Evolutionary conservation across 2,329 filamentous ascomycete species (phyloP), one percentile per base, ranked within the genome.

Genomic region (Mariannaea elegans): DNA sequence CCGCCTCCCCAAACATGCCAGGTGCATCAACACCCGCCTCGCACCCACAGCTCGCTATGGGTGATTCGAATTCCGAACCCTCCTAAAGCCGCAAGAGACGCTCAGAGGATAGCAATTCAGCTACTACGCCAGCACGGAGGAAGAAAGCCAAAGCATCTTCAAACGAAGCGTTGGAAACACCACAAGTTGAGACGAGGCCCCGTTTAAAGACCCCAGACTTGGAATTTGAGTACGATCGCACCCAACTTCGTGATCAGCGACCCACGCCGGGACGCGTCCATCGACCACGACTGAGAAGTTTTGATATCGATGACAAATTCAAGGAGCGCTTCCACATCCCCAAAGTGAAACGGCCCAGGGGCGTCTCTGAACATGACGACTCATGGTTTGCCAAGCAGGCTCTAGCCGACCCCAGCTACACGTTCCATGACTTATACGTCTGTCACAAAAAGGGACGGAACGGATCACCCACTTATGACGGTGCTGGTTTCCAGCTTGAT

Each of bases 361-460:
- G 31, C 6, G n/a, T 44, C 1, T 36, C 45, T 0, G 29, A 45
- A 12, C 13, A 46, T n/a, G 48, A 34, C 14, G n/a, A 50, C n/a
- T 10, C 6, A 7, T 54, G 13, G 38, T 55, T 13, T 16, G 29
- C 44, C 7, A 41, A 14, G 16, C 27, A 55, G 12, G 12, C 31
- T 12, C 10, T 59, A 2, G 59, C 41, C 2, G 34, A 67, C 7
- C 48, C 48, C 0, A 16, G 27, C 1, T 1, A 56, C 1, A 3
- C 3, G 3, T 64, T 61, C 8, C 60, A 65, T 16, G 21, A 69
- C 13, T 19, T 68, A 0, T 1, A 64, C 7, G 19, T 64, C 9
- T 69, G 66, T n/a, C 52, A 59, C n/a, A 53, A 59, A 9, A 67
- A 67, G 24, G 62, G 62, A 3, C 50, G 53, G 1, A 19, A 67